Base-by-base conservation (phyloP, 2,329 filamentous ascomycete species). In the Colletotrichum spaethianum region DNA sequence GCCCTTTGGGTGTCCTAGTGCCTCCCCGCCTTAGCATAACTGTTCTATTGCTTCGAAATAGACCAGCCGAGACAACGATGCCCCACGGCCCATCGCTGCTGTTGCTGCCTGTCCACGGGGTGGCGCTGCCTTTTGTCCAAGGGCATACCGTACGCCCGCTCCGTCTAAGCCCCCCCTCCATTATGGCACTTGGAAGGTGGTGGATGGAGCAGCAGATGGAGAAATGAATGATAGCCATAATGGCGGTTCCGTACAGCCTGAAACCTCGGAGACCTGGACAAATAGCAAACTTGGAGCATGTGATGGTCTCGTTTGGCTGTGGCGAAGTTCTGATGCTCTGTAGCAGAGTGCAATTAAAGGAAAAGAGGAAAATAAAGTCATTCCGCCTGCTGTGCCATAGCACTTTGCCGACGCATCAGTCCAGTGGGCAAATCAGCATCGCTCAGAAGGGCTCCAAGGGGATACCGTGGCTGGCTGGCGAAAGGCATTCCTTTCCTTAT, bases 401-500 rank as follows among this genome's bases (percentile, higher is more conserved):
- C 44, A 59, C 64, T 52, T 57, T 11, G 28, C 33, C 50, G 31
- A 57, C n/a, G 57, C 52, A 14, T 33, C 16, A 28, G 50, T 68
- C 50, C 44, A 50, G 53, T 36, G 9, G 59, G 57, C 36, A 63
- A 52, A 23, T 63, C 23, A 9, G 42, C 52, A 57, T 52, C 67
- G 63, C 48, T 52, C 50, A 40, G 26, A 36, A 70, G 42, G 68
- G 56, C 26, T 52, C 16, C 31, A 16, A 63, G 46, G 46, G 64
- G 44, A 26, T 63, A 44, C 50, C 48, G 33, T 20, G 57, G 44
- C 38, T 26, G 28, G 48, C 55, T 16, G 20, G 63, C 46, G 23
- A 69, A 60, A 72, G 70, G 70, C 36, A 60, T 70, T 70, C 55
- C 50, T 61, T 48, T 33, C 38, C 44, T 64, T 72, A 48, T 72